Base-by-base conservation (phyloP, 2,329 filamentous ascomycete genomes). In the Fusarium secorum region DNA sequence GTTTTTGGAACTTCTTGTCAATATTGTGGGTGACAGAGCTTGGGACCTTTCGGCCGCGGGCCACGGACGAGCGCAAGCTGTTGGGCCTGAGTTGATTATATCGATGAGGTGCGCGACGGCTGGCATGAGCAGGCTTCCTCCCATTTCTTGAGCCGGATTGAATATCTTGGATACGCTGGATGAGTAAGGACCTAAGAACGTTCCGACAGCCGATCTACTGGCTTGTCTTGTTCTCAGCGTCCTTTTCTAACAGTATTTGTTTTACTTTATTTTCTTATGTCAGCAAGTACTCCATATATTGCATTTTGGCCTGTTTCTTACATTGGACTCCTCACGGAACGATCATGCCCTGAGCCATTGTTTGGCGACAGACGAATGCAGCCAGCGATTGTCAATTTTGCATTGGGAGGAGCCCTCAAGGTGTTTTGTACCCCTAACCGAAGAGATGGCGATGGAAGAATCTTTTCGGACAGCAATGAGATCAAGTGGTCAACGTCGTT, bases 1-100 rank as follows among this genome's bases (percentile, higher is more conserved):
- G 67, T 70, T 74, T 75, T 80, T 78, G 74, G 71, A 79, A 76
- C 69, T 78, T 79, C 76, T 73, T 78, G 74, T 79, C 72, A 74
- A 79, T 80, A 79, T 79, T 78, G 71, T 74, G 74, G 72, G 71
- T 63, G 66, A 60, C 68, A 68, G 65, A 71, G 71, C 66, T 64
- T 63, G 64, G 69, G 73, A 61, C 70, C 56, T 61, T 64, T 72
- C 62, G 62, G 59, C 62, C 60, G 65, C 65, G 55, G 66, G 69
- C 52, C 48, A 74, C 66, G 64, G 68, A 65, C 56, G 71, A 62
- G 38, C 64, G 70, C 63, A 53, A 68, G 55, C 56, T 72, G 44
- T 44, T 46, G 65, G 46, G 60, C 60, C 55, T 58, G 39, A 68
- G 62, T 56, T 65, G 59, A 60, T 33, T 48, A 36, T 54, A 42